Evolutionary conservation across 1,284 basidiomycete species (phyloP).

Genomic region (Rhodotorula mucilaginosa): DNA sequence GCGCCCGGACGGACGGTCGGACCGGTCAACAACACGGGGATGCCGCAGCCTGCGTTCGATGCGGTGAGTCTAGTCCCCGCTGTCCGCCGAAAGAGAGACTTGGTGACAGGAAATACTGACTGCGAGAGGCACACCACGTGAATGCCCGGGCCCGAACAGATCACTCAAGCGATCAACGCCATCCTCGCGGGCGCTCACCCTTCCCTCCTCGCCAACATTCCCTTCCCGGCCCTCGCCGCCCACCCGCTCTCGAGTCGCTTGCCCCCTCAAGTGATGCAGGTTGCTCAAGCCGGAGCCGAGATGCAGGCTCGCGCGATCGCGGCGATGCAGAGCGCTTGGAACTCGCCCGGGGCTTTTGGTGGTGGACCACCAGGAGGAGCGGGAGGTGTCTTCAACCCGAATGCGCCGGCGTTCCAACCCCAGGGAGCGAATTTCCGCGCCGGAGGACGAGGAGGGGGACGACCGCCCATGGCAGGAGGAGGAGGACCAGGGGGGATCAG

Average conservation of each 20-base stretch:
- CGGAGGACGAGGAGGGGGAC: not conserved
- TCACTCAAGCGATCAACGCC: conserved; percentile 35
- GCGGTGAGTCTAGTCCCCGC: conserved; percentile 11
- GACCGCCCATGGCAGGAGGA: not conserved
- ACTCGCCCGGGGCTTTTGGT: conserved; percentile 1
- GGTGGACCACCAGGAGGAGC: not conserved
- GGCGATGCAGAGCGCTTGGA: conserved; percentile 39
- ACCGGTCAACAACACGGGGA: conserved; percentile 27
- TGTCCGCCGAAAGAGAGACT: not conserved
- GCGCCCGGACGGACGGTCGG: conserved; percentile 19
- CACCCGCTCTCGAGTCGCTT: conserved; percentile 29
- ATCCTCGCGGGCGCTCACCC: conserved; percentile 37
- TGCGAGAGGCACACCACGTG: too few relatives aligned
- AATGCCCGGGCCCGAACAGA: conserved; percentile 15
- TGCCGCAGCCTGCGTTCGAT: conserved; percentile 36
- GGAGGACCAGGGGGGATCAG: not conserved
- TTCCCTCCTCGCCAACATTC: conserved; percentile 31
- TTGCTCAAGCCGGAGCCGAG: conserved; percentile 37
- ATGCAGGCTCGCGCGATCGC: conserved; percentile 40
- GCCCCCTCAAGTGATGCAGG: conserved; percentile 32
- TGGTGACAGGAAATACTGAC: too few relatives aligned
- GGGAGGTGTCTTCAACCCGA: conserved; percentile 24
- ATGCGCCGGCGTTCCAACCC: conserved; percentile 23
- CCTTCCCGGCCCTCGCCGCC: conserved; percentile 32
- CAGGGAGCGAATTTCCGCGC: not conserved